Percentiles rank a stretch among this genome's conserved stretches.
Evolutionary conservation across 768 basidiomycete species (phyloP).

Genomic region (Tulasnella sp.): DNA sequence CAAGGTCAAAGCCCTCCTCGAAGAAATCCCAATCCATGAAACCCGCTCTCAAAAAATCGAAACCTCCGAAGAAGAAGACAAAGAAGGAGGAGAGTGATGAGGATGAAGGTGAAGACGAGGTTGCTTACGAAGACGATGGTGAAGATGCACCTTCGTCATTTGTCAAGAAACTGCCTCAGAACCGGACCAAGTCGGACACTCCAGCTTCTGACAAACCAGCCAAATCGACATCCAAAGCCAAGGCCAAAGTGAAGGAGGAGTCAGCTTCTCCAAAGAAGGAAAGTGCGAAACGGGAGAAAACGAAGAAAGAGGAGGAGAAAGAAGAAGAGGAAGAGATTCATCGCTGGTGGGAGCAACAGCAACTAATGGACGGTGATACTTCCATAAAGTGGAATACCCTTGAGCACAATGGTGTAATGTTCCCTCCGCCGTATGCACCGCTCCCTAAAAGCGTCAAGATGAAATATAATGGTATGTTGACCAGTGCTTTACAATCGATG

Average conservation of each 20-base stretch:
- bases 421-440: constrained; percentile 87
- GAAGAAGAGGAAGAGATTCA: constrained; percentile 61
- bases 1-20: not conserved
- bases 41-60: too few relatives aligned
- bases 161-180: not conserved
- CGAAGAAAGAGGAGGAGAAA: constrained; percentile 44
- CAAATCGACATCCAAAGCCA: constrained; percentile 1
- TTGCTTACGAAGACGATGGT: constrained; percentile 22
- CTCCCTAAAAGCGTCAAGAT: constrained; percentile 76
- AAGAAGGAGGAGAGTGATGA: constrained; percentile 25
- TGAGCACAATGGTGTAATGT: constrained; percentile 86
- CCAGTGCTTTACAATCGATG: not conserved
- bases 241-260: constrained; percentile 34
- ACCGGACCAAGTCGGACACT: constrained; percentile 2
- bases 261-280: constrained; percentile 29
- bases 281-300: constrained; percentile 32
- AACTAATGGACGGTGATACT: constrained; percentile 58
- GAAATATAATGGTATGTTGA: constrained; percentile 74
- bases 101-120: constrained; percentile 23
- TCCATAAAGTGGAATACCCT: constrained; percentile 88
- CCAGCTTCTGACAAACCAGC: not conserved
- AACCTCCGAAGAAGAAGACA: constrained; percentile 51
- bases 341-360: constrained; percentile 78
- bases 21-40: too few relatives aligned
- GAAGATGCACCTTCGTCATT: not conserved